Evolutionary conservation across 2,329 filamentous ascomycete species (phyloP), one percentile per base, ranked within the genome.

Genomic region (Fusarium keratoplasticum): DNA sequence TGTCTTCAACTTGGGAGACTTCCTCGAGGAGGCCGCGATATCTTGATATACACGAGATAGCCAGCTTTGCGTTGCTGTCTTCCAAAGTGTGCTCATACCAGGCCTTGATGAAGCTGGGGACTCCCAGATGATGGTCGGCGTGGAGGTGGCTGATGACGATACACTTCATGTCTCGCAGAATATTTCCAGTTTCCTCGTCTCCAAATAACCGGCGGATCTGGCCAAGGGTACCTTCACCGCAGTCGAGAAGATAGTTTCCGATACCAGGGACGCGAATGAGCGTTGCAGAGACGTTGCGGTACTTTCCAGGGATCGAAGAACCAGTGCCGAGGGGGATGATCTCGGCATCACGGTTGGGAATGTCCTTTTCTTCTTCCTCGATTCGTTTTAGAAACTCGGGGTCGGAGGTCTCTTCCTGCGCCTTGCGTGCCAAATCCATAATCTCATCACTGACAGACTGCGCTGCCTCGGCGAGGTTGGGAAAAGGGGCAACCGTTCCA

Each of bases 81-180:
- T 83, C 75, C 10, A 84, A 71, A 44, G 84, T 88, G 71, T 83
- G 84, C 50, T 91, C 87, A 64, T 94, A 91, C 94, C 95, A 98
- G 7, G 93, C 94, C 78, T 90, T 92, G 78, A 98, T 90, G n/a
- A 98, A 86, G 7, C 91, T 89, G n/a, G 90, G 87, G 1, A 91
- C 94, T 31, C 96, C 96, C 22, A 99, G 89, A 80, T 98, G 96
- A 83, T 99, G 96, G 83, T 99, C 96, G 6, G 96, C 96, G 82
- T 99, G 96, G 71, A 97, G 86, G 84, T 99, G 96, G 82, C 94
- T 97, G 83, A 99, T 96, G 91, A 95, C 97, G 72, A 99, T 92
- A 75, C 91, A 90, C 63, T 92, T 92, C 50, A 99, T 86, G 72
- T 97, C 91, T 68, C 86, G 88, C n/a, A 99, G 85, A 14, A 98